Evolutionary conservation across 805 yeast genomes (phyloP).

Genomic region (Cyberlindnera maritima): DNA sequence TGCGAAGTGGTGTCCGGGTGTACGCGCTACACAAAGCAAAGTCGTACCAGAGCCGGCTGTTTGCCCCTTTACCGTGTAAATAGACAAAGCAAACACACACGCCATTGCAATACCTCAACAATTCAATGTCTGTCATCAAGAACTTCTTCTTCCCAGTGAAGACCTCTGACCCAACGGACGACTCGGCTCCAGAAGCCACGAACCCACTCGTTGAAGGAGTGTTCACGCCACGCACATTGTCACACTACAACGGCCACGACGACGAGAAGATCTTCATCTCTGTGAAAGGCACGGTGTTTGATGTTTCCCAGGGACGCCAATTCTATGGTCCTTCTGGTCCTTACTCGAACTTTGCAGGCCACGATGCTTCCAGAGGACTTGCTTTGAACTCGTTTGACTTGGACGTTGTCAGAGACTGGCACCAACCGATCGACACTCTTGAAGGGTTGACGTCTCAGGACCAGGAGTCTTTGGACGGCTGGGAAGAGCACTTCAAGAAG

Average conservation of each 20-base stretch:
- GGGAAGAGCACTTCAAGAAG: slow-evolving; percentile 79
- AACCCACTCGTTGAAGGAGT: slow-evolving; percentile 41
- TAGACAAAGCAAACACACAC: too few species aligned
- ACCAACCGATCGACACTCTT: slow-evolving; percentile 75
- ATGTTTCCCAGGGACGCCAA: slow-evolving; percentile 72
- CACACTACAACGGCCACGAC: slow-evolving; percentile 77
- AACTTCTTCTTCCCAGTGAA: slow-evolving; percentile 28
- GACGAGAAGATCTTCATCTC: slow-evolving; percentile 80
- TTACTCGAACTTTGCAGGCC: slow-evolving; percentile 91
- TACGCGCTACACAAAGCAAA: too few species aligned
- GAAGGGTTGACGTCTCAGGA: slow-evolving; percentile 60
- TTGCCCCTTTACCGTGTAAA: too few species aligned
- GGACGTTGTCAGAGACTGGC: slow-evolving; percentile 61
- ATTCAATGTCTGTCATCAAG: slow-evolving; percentile 27
- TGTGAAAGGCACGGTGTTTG: slow-evolving; percentile 83
- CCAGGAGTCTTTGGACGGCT: slow-evolving; percentile 64
- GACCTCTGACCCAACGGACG: slow-evolving; percentile 24
- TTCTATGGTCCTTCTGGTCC: slow-evolving; percentile 98
- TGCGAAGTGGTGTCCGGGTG: too few species aligned
- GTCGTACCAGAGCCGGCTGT: too few species aligned
- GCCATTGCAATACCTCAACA: too few species aligned
- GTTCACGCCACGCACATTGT: slow-evolving; percentile 74
- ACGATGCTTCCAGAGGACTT: slow-evolving; percentile 91
- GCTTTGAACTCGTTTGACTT: slow-evolving; percentile 84
- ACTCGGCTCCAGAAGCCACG: slow-evolving; percentile 10